phyloP scores from a whole-genome alignment of 2,329 filamentous ascomycete genomes.

The Aspergillus proliferans region DNA sequence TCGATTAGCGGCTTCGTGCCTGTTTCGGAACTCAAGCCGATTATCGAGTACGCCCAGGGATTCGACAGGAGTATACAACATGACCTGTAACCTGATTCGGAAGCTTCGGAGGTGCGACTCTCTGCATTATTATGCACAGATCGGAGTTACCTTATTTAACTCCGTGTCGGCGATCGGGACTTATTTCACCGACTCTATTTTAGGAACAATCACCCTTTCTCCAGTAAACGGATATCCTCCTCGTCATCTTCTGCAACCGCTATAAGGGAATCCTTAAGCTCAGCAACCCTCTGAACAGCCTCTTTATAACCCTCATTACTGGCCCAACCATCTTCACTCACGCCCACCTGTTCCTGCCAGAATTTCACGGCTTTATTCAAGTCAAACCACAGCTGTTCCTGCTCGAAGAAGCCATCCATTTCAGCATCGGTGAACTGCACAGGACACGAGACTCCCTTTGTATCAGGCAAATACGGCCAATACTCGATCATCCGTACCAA shows the following conservation, averaged over 20 bases:
- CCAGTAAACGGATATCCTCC: background rate
- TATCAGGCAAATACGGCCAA: constrained; percentile 8
- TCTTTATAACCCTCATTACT: constrained; percentile 3
- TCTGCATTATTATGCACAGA: too few relatives aligned
- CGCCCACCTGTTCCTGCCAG: constrained; percentile 13
- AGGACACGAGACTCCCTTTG: constrained; percentile 8
- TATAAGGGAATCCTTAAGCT: background rate
- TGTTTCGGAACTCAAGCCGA: constrained; percentile 41
- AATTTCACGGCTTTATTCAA: constrained; percentile 14
- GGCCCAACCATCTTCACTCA: constrained; percentile 16
- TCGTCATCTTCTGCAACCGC: background rate
- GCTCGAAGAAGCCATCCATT: constrained; percentile 8
- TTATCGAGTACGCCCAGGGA: constrained; percentile 50
- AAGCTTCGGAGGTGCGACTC: too few relatives aligned
- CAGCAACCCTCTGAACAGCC: constrained; percentile 1
- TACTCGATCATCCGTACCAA: constrained; percentile 12
- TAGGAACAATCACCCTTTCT: background rate
- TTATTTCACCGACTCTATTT: too few relatives aligned
- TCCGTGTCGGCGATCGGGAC: too few relatives aligned
- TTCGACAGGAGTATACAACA: constrained; percentile 39
- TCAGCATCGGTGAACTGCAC: constrained; percentile 11
- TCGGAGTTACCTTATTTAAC: too few relatives aligned
- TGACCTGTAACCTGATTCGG: too few relatives aligned
- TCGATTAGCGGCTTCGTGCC: constrained; percentile 54
- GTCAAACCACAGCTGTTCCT: constrained; percentile 16